Conservation (phyloP, 176 grass and related monocot species). For the Ensete ventricosum region DNA sequence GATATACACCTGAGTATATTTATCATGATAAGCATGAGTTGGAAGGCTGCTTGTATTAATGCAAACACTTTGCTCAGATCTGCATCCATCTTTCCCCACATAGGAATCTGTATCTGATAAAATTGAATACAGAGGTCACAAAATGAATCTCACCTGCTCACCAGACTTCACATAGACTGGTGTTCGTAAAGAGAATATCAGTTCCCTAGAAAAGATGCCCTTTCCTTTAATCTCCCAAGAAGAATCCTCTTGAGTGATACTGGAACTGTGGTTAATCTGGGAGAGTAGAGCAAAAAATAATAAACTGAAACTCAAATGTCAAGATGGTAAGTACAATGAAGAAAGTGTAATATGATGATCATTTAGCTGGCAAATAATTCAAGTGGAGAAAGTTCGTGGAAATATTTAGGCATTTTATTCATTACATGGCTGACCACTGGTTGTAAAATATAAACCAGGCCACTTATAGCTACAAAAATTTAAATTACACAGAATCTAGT, state of each 20-base stretch:
- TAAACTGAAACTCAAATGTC: neutral
- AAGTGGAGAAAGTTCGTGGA: too few relatives aligned
- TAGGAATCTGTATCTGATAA: too few relatives aligned
- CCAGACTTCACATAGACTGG: slow-evolving; percentile 56
- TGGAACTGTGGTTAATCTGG: slow-evolving; percentile 71
- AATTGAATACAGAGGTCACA: slow-evolving; percentile 12
- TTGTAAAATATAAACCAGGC: too few relatives aligned
- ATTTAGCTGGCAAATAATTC: neutral
- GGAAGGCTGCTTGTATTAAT: neutral
- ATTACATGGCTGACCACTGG: too few relatives aligned
- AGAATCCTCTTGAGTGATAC: slow-evolving; percentile 52
- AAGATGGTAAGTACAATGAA: neutral
- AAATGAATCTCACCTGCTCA: slow-evolving; percentile 42
- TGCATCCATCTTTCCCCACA: neutral
- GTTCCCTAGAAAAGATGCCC: slow-evolving; percentile 62
- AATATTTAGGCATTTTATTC: too few relatives aligned
- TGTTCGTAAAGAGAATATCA: slow-evolving; percentile 62
- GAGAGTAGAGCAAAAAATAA: slow-evolving; percentile 15
- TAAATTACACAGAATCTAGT: neutral
- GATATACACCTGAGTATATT: slow-evolving; percentile 53
- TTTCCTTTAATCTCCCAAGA: slow-evolving; percentile 94
- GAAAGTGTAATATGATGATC: neutral
- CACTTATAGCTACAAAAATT: neutral
- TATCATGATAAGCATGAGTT: slow-evolving; percentile 4
- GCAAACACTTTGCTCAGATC: neutral